Conservation (phyloP, 1,139 yeast species). For the Kazachstania sp. region DNA sequence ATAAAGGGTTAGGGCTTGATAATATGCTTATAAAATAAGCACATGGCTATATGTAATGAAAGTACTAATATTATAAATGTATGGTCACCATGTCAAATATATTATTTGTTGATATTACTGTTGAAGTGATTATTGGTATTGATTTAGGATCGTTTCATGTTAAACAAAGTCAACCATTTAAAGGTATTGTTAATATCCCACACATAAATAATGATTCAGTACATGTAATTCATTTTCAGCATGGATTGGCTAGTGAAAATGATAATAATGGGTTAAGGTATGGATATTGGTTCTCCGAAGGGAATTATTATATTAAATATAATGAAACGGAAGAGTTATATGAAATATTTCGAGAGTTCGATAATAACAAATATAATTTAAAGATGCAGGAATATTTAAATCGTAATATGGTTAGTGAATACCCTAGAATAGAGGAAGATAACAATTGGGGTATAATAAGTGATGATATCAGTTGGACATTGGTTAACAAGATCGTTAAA, state of each 20-base stretch:
- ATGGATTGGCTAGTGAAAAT: not conserved
- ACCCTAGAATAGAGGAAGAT: conserved; percentile 19
- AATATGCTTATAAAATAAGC: not conserved
- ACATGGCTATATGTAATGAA: not conserved
- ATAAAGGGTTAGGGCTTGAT: not conserved
- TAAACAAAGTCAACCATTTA: conserved; percentile 17
- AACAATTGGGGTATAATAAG: conserved; percentile 19
- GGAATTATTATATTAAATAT: conserved; percentile 13
- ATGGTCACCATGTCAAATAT: conserved; percentile 10
- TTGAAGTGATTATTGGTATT: conserved; percentile 20
- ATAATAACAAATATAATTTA: conserved; percentile 9
- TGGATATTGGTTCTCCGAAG: conserved; percentile 26
- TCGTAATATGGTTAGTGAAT: conserved; percentile 15
- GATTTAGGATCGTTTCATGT: conserved; percentile 23
- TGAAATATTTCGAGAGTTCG: conserved; percentile 12
- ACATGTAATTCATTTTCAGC: conserved; percentile 26
- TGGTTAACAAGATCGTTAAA: conserved; percentile 9
- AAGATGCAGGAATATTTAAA: conserved; percentile 7
- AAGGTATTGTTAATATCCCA: conserved; percentile 23
- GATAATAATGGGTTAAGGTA: conserved; percentile 17
- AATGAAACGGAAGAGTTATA: conserved; percentile 12
- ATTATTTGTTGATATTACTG: conserved; percentile 11
- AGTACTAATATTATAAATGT: conserved; percentile 1
- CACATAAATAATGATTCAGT: conserved; percentile 7
- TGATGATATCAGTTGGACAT: conserved; percentile 14